These are phyloP conservation scores for Starmerella apicola DNA, from an alignment of 805 yeast genomes.

Conservation along the genomic window DNA sequence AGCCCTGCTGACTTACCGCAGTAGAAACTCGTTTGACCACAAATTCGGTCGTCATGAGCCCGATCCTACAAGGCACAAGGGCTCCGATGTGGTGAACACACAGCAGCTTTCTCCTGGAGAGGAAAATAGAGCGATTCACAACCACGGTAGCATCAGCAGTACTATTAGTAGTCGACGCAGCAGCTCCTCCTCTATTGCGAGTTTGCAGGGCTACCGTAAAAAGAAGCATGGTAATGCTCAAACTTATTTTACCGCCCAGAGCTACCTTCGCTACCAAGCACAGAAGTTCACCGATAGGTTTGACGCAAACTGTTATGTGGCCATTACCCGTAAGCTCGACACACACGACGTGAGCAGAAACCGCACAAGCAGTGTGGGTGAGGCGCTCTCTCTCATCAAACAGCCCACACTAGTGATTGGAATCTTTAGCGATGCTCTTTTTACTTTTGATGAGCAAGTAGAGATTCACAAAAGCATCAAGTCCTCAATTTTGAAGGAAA, in stretches of 20 bases:
- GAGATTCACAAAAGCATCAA: constrained; percentile 65
- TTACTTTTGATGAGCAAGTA: constrained; percentile 85
- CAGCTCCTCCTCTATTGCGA: constrained; percentile 15
- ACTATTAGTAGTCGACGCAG: too few relatives aligned
- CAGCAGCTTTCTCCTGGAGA: constrained; percentile 29
- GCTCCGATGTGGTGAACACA: constrained; percentile 24
- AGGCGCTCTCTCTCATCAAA: constrained; percentile 44
- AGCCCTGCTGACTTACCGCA: constrained; percentile 82
- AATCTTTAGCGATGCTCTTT: constrained; percentile 80
- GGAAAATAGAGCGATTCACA: constrained; percentile 74
- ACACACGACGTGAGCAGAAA: constrained; percentile 90
- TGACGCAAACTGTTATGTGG: constrained; percentile 93
- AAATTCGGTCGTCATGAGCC: constrained; percentile 81
- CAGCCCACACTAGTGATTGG: constrained; percentile 83
- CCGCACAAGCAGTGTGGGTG: constrained; percentile 37
- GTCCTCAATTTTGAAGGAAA: constrained; percentile 51
- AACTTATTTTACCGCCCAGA: constrained; percentile 83
- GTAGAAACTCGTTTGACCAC: constrained; percentile 80
- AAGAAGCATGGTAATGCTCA: constrained; percentile 31
- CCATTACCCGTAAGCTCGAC: constrained; percentile 85
- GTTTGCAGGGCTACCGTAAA: constrained; percentile 15
- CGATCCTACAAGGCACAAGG: constrained; percentile 32
- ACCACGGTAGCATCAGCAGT: constrained; percentile 58
- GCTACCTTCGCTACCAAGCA: constrained; percentile 88
- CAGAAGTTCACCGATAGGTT: constrained; percentile 77